Evolutionary conservation across 495 filamentous ascomycete species (phyloP).

Genomic region (Ramalina peruviana): DNA sequence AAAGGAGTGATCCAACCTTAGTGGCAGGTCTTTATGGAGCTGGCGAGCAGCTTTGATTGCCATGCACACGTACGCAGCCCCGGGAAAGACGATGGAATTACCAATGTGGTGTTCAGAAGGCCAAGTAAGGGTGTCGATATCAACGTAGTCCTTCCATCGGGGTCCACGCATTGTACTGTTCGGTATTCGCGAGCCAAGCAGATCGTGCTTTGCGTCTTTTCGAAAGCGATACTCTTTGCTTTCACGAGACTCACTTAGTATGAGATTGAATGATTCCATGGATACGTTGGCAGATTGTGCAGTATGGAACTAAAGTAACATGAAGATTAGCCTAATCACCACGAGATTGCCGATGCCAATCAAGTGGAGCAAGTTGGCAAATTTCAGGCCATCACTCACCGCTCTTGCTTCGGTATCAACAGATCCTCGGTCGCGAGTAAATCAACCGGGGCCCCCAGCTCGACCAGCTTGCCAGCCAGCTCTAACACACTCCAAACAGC

Average conservation of each 20-base stretch:
- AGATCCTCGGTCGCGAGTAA: constrained; percentile 7
- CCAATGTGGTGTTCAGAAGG: constrained; percentile 10
- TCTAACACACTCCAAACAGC: neutral
- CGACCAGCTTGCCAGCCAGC: neutral
- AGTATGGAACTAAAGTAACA: constrained; percentile 12
- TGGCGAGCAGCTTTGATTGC: constrained; percentile 38
- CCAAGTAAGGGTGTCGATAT: neutral
- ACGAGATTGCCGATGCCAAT: too few species aligned
- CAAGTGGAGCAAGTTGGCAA: neutral
- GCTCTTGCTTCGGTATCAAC: constrained; percentile 5
- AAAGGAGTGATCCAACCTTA: constrained; percentile 13
- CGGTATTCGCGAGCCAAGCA: constrained; percentile 25
- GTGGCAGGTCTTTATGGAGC: constrained; percentile 2
- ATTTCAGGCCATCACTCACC: neutral
- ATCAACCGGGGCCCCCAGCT: neutral
- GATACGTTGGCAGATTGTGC: constrained; percentile 23
- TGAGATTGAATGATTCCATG: constrained; percentile 34
- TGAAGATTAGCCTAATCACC: constrained; percentile 20
- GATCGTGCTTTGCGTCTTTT: constrained; percentile 25
- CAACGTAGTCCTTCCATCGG: constrained; percentile 21
- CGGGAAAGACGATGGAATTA: constrained; percentile 35
- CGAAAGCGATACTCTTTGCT: constrained; percentile 31
- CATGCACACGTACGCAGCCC: constrained; percentile 39
- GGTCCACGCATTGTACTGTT: constrained; percentile 21
- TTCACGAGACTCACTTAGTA: constrained; percentile 35